Percentiles rank a stretch among this genome's conserved stretches.
These are phyloP conservation scores for Hordeum vulgare DNA, from an alignment of 176 grass and related monocot species.

Conservation along the genomic window MorexV3_pseudomolecules_assembly NC_058522.1:534239781-534240280, in stretches of 20 bases:
- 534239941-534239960: not conserved
- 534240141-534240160: constrained; percentile 85
- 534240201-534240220: constrained; percentile 90
- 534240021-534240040: constrained; percentile 21
- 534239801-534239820: not conserved
- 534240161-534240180: constrained; percentile 85
- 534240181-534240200: constrained; percentile 91
- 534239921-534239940: not conserved
- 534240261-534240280: constrained; percentile 57
- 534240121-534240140: constrained; percentile 34
- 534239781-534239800: not conserved
- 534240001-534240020: not conserved
- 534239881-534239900: not conserved
- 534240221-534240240: constrained; percentile 65
- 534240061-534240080: constrained; percentile 63
- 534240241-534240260: constrained; percentile 85
- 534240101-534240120: constrained; percentile 88
- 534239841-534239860: not conserved
- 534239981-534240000: not conserved
- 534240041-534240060: constrained; percentile 49
- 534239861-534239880: not conserved
- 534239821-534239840: not conserved
- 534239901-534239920: not conserved
- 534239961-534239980: not conserved
- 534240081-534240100: constrained; percentile 77